phyloP scores from a whole-genome alignment of 495 filamentous ascomycete species.

The Penicillium cosmopolitanum region DNA sequence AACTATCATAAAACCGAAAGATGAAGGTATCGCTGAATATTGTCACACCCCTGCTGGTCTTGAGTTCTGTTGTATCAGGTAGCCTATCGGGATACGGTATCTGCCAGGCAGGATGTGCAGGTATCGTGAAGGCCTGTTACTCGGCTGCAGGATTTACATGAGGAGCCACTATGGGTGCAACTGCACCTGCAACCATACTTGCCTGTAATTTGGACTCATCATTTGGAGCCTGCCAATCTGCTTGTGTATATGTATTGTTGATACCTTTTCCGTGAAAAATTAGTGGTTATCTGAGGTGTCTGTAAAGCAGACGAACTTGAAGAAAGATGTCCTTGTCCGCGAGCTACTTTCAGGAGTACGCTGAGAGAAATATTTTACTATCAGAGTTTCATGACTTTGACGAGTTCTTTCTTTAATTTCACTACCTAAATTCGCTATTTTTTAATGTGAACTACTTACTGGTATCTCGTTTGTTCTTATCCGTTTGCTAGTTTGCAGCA shows the following conservation, averaged over 20 bases:
- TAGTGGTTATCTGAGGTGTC: neutral
- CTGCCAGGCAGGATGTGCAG: slow-evolving; percentile 9
- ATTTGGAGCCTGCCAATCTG: slow-evolving; percentile 3
- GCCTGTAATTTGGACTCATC: slow-evolving; percentile 9
- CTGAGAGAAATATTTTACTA: no score
- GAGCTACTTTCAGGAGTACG: no score
- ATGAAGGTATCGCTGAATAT: no score
- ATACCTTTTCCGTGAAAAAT: neutral
- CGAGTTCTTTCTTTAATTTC: no score
- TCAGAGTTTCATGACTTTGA: no score
- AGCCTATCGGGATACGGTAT: neutral
- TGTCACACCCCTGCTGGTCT: neutral
- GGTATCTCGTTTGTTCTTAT: no score
- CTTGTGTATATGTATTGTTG: slow-evolving; percentile 7
- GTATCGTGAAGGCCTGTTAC: slow-evolving; percentile 7
- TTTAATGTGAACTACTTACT: no score
- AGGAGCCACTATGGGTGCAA: neutral
- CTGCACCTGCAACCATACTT: slow-evolving; percentile 1
- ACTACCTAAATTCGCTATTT: no score
- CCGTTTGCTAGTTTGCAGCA: no score
- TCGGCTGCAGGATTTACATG: slow-evolving; percentile 4
- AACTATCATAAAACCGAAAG: no score
- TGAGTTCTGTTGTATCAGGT: neutral
- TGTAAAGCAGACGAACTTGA: no score
- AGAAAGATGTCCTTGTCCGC: no score